Conservation (phyloP, 2,329 filamentous ascomycete genomes). For the Capronia americana region DNA sequence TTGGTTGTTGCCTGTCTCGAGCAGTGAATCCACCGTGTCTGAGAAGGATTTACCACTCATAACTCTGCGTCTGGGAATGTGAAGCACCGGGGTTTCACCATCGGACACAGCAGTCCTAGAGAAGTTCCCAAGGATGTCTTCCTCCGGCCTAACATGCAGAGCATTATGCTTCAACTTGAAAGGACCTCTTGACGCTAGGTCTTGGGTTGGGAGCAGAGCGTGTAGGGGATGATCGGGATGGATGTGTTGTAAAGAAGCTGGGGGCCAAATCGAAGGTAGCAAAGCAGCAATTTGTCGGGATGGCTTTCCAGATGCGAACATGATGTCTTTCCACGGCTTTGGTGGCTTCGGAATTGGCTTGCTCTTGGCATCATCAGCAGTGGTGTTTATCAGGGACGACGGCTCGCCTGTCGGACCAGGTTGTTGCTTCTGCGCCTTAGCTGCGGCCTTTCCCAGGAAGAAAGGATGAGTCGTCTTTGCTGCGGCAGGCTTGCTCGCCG, state of each 20-base stretch:
- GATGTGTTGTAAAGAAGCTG: slow-evolving; percentile 30
- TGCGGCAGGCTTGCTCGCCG: not conserved
- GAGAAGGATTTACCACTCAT: slow-evolving; percentile 30
- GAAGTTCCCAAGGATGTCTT: slow-evolving; percentile 32
- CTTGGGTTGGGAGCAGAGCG: not conserved
- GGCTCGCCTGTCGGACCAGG: slow-evolving; percentile 18
- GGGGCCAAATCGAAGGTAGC: slow-evolving; percentile 34
- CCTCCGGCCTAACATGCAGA: slow-evolving; percentile 17
- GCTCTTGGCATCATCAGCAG: slow-evolving; percentile 27
- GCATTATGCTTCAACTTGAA: slow-evolving; percentile 28
- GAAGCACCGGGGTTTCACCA: not conserved
- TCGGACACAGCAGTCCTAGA: slow-evolving; percentile 4
- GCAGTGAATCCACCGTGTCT: not conserved
- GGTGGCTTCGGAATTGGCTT: slow-evolving; percentile 23
- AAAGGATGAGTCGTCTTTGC: slow-evolving; percentile 70
- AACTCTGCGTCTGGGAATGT: slow-evolving; percentile 24
- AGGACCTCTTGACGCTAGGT: not conserved
- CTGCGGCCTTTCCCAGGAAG: slow-evolving; percentile 64
- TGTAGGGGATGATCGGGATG: slow-evolving; percentile 3
- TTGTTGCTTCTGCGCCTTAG: slow-evolving; percentile 15
- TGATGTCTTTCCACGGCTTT: slow-evolving; percentile 38
- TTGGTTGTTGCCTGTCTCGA: not conserved
- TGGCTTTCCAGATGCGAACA: slow-evolving; percentile 30
- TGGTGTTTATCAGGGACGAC: slow-evolving; percentile 19
- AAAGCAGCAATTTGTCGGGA: slow-evolving; percentile 14